These are phyloP conservation scores for Zoysia japonica DNA, from an alignment of 176 grass and related monocot genomes.

Conservation along the genomic window DNA sequence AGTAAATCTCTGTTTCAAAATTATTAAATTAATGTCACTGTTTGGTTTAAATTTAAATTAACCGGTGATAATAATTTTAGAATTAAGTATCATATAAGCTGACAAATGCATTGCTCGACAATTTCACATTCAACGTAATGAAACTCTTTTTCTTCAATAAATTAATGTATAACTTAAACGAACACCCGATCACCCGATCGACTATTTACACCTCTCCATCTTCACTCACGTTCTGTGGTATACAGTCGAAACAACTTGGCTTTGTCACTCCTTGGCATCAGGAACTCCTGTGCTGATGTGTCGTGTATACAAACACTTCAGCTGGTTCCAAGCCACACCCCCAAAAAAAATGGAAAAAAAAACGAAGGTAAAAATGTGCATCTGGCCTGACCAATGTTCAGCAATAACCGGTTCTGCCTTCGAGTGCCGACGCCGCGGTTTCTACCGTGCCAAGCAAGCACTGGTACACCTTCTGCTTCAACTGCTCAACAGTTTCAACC, in stretches of 20 bases:
- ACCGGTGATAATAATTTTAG: no score
- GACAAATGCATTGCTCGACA: not conserved
- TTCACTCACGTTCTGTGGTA: not conserved
- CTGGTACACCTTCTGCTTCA: conserved; percentile 90
- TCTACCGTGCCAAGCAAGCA: conserved; percentile 89
- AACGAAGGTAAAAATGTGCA: no score
- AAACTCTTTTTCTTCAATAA: not conserved
- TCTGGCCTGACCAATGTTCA: not conserved
- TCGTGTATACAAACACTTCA: no score
- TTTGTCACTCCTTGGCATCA: no score
- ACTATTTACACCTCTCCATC: conserved; percentile 47
- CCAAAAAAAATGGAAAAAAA: no score
- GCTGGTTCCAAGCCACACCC: no score
- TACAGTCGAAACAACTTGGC: no score
- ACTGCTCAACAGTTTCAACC: conserved; percentile 58
- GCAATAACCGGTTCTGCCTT: conserved; percentile 50
- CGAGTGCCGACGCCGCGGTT: conserved; percentile 80
- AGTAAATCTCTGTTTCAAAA: no score
- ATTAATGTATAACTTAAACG: conserved; percentile 32
- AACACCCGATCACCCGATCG: not conserved
- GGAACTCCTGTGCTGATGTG: no score
- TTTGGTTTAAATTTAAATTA: no score
- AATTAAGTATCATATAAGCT: no score
- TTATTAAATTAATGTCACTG: no score
- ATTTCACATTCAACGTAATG: conserved; percentile 6